A percentile compares a stretch with the other conserved stretches of the same genome.
Conservation (phyloP, 2,329 filamentous ascomycete species). For the Pyrenophora tritici-repentis region DNA sequence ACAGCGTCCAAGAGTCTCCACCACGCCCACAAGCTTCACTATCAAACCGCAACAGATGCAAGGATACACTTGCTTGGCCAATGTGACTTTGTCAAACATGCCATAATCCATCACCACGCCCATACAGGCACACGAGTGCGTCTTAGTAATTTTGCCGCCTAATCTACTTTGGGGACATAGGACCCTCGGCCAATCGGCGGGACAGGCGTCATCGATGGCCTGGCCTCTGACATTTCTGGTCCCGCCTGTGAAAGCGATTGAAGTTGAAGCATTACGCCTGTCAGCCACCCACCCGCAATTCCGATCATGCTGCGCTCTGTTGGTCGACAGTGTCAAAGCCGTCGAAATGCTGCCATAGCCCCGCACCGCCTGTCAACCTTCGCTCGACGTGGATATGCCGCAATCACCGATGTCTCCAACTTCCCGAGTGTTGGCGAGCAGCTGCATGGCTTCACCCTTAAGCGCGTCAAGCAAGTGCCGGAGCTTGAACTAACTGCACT, state of each 20-base stretch:
- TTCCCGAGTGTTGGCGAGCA: constrained; percentile 81
- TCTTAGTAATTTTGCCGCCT: constrained; percentile 30
- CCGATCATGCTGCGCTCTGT: constrained; percentile 46
- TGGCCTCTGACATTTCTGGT: constrained; percentile 21
- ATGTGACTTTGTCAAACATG: constrained; percentile 4
- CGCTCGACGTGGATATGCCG: constrained; percentile 55
- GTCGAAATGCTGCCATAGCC: constrained; percentile 16
- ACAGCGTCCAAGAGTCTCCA: constrained; percentile 16
- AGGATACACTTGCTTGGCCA: constrained; percentile 1
- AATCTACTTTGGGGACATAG: constrained; percentile 14
- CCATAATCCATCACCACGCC: constrained; percentile 4
- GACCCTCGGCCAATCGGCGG: constrained; percentile 28
- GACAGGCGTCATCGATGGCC: constrained; percentile 19
- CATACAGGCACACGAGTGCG: constrained; percentile 14
- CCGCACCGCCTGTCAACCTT: constrained; percentile 15
- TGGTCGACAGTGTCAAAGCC: constrained; percentile 34
- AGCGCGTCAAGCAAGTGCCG: constrained; percentile 87
- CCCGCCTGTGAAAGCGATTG: neutral
- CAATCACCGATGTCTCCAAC: constrained; percentile 75
- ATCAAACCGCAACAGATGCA: constrained; percentile 5
- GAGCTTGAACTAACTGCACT: constrained; percentile 92
- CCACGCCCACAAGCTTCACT: constrained; percentile 16
- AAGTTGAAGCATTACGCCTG: constrained; percentile 3
- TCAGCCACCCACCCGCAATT: constrained; percentile 1
- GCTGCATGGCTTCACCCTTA: constrained; percentile 90